A percentile compares a stretch with the other conserved stretches of the same genome.
Evolutionary conservation across 768 basidiomycete species (phyloP).

Genomic region (Collybia nuda): DNA sequence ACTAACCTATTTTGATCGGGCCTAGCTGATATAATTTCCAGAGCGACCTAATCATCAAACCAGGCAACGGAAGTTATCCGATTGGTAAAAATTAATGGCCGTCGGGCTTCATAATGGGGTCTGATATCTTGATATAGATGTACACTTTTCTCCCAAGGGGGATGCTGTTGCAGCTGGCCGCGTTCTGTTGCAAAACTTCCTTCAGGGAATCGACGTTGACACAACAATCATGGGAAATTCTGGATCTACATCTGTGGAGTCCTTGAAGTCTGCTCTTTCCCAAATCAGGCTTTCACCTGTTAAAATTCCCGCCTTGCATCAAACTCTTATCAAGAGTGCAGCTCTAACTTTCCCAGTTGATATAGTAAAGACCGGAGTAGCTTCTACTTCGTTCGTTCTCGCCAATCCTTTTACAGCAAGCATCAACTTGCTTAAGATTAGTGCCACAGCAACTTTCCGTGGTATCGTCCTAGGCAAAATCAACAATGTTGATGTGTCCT

Average conservation of each 20-base stretch:
- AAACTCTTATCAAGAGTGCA: slow-evolving; percentile 57
- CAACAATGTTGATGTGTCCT: slow-evolving; percentile 50
- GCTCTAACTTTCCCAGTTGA: slow-evolving; percentile 60
- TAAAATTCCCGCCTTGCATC: slow-evolving; percentile 61
- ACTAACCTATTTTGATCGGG: background rate
- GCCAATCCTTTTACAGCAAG: slow-evolving; percentile 73
- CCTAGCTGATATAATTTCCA: slow-evolving; percentile 18
- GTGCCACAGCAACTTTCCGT: slow-evolving; percentile 54
- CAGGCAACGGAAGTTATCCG: slow-evolving; percentile 55
- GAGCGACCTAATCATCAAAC: slow-evolving; percentile 56
- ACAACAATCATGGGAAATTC: slow-evolving; percentile 57
- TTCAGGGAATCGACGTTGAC: slow-evolving; percentile 59
- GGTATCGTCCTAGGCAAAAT: slow-evolving; percentile 60
- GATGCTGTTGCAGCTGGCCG: slow-evolving; percentile 52
- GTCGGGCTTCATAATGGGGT: background rate
- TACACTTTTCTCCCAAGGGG: slow-evolving; percentile 61
- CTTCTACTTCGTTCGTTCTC: slow-evolving; percentile 56
- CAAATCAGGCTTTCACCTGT: slow-evolving; percentile 60
- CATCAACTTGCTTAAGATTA: slow-evolving; percentile 59
- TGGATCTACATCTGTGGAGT: slow-evolving; percentile 57
- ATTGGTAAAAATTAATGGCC: slow-evolving; percentile 37
- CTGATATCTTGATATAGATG: slow-evolving; percentile 34
- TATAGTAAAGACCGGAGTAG: slow-evolving; percentile 60
- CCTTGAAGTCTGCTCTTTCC: slow-evolving; percentile 60
- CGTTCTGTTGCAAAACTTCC: slow-evolving; percentile 60